Base-by-base conservation (phyloP, 768 basidiomycete species). In the Leccinellum luteum region DNA sequence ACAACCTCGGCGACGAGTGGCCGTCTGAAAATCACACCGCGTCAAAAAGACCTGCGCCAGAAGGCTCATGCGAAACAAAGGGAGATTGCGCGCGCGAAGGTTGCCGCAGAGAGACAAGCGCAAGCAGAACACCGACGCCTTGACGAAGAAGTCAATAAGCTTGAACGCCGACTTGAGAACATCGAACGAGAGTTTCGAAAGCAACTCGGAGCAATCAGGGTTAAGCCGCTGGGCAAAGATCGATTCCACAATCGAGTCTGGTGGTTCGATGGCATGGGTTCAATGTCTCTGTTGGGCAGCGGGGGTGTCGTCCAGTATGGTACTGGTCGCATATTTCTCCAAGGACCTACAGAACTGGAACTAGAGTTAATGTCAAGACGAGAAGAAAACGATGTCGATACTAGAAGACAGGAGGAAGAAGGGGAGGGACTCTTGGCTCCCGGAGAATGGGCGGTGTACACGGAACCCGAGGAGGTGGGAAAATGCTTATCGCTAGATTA, bases 211-310 rank as follows among this genome's bases (percentile, higher is more conserved):
- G 85, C 88, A 6, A 82, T 94, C 50, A 82, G 97, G 53, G 87
- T 92, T 21, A 90, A 93, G 66, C 93, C 95, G 2, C 67, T 98
- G 51, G 97, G 97, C 14, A 82, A 83, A 60, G 97, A 99, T 69
- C 82, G 97, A 53, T 99, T 98, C 74, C 90, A 91, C 67, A 96
- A 97, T 69, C 85, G 92, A 31, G 79, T 97, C 58, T 99, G 96
- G 96, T 99, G 96, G 96, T 92, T 98, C 69, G 96, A 99, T 73
- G 96, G 96, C 10, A 83, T 94, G 80, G 96, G 96, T 7, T 86
- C 87, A 6, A 87, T 86, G 48, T 86, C 88, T 47, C 74, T 96
- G 52, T 78, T 93, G 56, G 88, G 86, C 41, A 86, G 84, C 61
- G 90, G 90, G 15, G 90, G 90, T 4, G 82, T 85, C 28, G 82